Evolutionary conservation across 331 rosid genomes (phyloP).

Genomic region (Acacia pycnantha): DNA sequence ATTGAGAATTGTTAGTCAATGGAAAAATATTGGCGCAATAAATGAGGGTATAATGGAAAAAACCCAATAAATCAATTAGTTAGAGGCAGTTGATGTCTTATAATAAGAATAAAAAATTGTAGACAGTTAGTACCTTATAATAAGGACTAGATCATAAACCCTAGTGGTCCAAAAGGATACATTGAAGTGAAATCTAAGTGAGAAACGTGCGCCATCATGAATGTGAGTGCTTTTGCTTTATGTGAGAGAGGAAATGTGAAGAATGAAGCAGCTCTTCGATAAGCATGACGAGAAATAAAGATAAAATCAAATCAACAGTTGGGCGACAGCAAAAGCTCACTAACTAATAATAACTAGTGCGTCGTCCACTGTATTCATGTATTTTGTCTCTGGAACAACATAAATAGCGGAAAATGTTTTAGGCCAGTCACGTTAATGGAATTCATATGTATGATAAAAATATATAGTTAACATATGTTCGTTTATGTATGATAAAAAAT

Average conservation of each 20-base stretch:
- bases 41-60: no score
- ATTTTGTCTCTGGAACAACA: not conserved
- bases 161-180: not conserved
- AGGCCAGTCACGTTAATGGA: not conserved
- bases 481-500: no score
- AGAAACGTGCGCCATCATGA: not conserved
- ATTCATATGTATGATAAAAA: not conserved
- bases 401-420: not conserved
- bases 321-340: constrained; percentile 46
- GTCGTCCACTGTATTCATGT: not conserved
- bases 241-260: not conserved
- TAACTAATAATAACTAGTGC: constrained; percentile 33
- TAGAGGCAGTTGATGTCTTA: no score
- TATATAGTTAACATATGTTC: no score
- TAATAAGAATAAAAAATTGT: no score
- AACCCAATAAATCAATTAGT: no score
- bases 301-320: not conserved
- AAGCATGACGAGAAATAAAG: not conserved
- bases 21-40: no score
- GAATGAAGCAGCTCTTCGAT: not conserved
- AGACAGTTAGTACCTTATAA: no score
- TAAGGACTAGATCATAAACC: no score
- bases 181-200: not conserved
- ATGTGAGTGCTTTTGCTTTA: not conserved
- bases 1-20: no score